Percentiles rank a stretch among this genome's conserved stretches.
phyloP scores from a whole-genome alignment of 2,329 filamentous ascomycete genomes.

The Microdochium nivale region DNA sequence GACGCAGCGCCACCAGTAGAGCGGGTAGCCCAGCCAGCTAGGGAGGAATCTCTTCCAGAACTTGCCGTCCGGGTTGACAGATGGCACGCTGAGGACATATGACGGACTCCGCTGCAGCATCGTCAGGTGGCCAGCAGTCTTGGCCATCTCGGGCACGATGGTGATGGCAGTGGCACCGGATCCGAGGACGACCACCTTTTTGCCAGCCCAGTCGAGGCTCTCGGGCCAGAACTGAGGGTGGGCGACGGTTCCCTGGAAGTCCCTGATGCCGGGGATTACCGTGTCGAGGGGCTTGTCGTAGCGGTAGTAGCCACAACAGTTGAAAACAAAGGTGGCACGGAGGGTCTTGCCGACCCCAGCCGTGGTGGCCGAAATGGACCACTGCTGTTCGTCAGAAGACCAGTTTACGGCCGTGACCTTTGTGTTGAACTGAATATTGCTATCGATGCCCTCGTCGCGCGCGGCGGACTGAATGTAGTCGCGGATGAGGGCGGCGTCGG shows the following conservation, averaged over 20 bases:
- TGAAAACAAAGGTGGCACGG: conserved; percentile 46
- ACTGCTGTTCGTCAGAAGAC: conserved; percentile 45
- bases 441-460: conserved; percentile 34
- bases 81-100: conserved; percentile 52
- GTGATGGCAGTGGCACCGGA: conserved; percentile 74
- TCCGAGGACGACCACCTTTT: conserved; percentile 65
- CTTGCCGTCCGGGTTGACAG: conserved; percentile 25
- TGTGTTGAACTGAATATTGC: conserved; percentile 43
- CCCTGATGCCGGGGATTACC: conserved; percentile 56
- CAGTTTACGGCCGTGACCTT: conserved; percentile 40
- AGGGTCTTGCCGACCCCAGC: conserved; percentile 18
- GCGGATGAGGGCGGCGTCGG: conserved; percentile 39
- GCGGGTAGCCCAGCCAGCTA: conserved; percentile 30
- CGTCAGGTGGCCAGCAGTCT: conserved; percentile 57
- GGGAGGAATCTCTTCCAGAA: conserved; percentile 36
- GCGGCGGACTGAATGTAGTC: conserved; percentile 1
- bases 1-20: conserved; percentile 41
- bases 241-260: conserved; percentile 47
- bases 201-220: conserved; percentile 54
- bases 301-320: conserved; percentile 62
- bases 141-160: conserved; percentile 59
- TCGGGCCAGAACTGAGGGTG: conserved; percentile 69
- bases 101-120: conserved; percentile 74
- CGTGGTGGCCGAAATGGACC: conserved; percentile 39
- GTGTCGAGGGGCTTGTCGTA: conserved; percentile 54